These are phyloP conservation scores for Phoma herbarum DNA, from an alignment of 2,329 filamentous ascomycete species.

Conservation along the genomic window DNA sequence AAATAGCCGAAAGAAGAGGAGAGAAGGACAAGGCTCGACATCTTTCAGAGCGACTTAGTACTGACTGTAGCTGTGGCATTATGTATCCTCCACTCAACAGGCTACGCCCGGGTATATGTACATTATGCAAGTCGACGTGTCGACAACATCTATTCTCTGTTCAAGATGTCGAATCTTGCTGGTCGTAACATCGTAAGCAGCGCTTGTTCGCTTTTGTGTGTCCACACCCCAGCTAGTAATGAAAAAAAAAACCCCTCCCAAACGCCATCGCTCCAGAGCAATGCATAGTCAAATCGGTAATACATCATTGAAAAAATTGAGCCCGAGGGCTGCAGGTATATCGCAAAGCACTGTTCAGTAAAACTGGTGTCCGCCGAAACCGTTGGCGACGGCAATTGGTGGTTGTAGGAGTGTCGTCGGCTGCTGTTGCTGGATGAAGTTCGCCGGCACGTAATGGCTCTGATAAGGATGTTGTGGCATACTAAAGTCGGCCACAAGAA, in stretches of 20 bases:
- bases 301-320: conserved; percentile 10
- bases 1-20: not conserved
- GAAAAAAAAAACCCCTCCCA: not conserved
- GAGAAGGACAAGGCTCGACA: not conserved
- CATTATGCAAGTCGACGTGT: conserved; percentile 11
- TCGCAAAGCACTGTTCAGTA: conserved; percentile 20
- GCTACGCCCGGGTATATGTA: conserved; percentile 20
- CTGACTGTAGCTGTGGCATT: conserved; percentile 18
- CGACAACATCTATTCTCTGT: conserved; percentile 5
- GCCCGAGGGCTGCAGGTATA: not conserved
- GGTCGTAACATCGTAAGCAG: conserved; percentile 18
- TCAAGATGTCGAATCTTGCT: conserved; percentile 4
- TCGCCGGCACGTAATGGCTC: conserved; percentile 79
- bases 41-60: too few relatives aligned
- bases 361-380: conserved; percentile 34
- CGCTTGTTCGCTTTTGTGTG: conserved; percentile 12
- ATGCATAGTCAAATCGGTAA: conserved; percentile 12
- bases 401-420: conserved; percentile 33
- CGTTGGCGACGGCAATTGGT: conserved; percentile 31
- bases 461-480: conserved; percentile 83
- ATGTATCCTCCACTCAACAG: conserved; percentile 9
- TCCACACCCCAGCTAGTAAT: not conserved
- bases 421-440: conserved; percentile 51
- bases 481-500: conserved; percentile 77
- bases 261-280: conserved; percentile 12